Evolutionary conservation across 441 rosid species (phyloP), one percentile per base, ranked within the genome.

Genomic region (Gossypium davidsonii): DNA sequence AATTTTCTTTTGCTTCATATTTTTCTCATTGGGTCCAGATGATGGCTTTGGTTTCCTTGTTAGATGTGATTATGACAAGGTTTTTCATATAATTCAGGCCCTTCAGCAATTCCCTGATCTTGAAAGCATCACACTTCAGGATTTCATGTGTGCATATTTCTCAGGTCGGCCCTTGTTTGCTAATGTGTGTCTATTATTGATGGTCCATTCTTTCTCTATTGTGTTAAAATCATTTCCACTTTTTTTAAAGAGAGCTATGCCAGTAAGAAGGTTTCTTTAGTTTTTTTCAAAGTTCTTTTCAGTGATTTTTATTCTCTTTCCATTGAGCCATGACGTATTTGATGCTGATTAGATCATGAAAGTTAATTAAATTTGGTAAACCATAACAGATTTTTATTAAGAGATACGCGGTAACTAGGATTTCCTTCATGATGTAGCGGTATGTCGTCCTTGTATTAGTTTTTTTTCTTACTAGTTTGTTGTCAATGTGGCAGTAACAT

Each of bases 81-180:
- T 44, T 31, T 65, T 72, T 62, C 31, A 12, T 51, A 12, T 25
- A 26, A 39, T 74, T 49, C 86, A 94, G 97, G 91, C 72, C 72
- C 83, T 87, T 49, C 71, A 79, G 64, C 79, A 66, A 44, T 74
- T 74, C 72, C 75, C 83, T 52, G 79, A 72, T 67, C 79, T 65
- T 73, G 75, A 77, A 79, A 60, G 71, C 73, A 42, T 79, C 74
- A 81, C 83, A 49, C 79, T 83, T 66, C 77, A 84, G 76, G 90
- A 94, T 77, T 92, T 92, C 80, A 82, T 87, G 87, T 85, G 82
- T 79, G 90, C 93, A 65, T 85, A 84, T 86, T 86, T 92, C 80
- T 76, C 88, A 83, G 97, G 98, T 92, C 70, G 78, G 89, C 59
- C 64, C 79, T 70, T 31, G 72, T 75, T 68, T 52, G 62, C 72